These are phyloP conservation scores for Candida caryicola DNA, from an alignment of 805 yeast genomes.

Conservation along the genomic window DNA sequence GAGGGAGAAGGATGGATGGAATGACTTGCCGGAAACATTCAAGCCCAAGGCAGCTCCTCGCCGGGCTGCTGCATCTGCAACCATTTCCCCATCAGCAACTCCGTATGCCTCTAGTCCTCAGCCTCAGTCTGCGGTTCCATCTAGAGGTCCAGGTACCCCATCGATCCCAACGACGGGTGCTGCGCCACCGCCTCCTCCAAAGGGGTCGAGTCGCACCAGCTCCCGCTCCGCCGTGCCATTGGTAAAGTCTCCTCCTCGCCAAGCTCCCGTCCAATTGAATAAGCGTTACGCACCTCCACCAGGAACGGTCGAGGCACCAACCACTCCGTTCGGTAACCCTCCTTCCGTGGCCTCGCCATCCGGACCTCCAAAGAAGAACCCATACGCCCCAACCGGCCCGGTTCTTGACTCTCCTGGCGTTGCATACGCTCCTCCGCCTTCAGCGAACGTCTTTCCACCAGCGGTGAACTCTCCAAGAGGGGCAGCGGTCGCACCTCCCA, in stretches of 20 bases:
- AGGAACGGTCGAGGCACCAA: slow-evolving; percentile 8
- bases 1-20: slow-evolving; percentile 66
- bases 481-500: slow-evolving; percentile 20
- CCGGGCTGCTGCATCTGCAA: slow-evolving; percentile 45
- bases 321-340: slow-evolving; percentile 2
- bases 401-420: slow-evolving; percentile 12
- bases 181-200: slow-evolving; percentile 27
- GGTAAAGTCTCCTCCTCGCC: slow-evolving; percentile 15
- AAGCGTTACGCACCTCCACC: slow-evolving; percentile 36
- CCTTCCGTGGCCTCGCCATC: slow-evolving; percentile 22
- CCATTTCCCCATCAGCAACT: slow-evolving; percentile 16
- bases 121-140: slow-evolving; percentile 13
- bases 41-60: slow-evolving; percentile 40
- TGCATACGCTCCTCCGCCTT: slow-evolving; percentile 33
- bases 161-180: slow-evolving; percentile 14
- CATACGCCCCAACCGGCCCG: slow-evolving; percentile 22
- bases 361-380: slow-evolving; percentile 14
- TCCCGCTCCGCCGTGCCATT: slow-evolving; percentile 18
- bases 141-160: slow-evolving; percentile 6
- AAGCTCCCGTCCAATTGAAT: slow-evolving; percentile 21
- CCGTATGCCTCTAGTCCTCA: slow-evolving; percentile 9
- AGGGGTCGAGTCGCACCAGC: slow-evolving; percentile 23
- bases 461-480: slow-evolving; percentile 10
- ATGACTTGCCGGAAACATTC: slow-evolving; percentile 60
- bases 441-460: slow-evolving; percentile 15